A percentile compares a stretch with the other conserved stretches of the same genome.
These are phyloP conservation scores for Achaetomiella virescens DNA, from an alignment of 495 filamentous ascomycete genomes.

Conservation along the genomic window DNA sequence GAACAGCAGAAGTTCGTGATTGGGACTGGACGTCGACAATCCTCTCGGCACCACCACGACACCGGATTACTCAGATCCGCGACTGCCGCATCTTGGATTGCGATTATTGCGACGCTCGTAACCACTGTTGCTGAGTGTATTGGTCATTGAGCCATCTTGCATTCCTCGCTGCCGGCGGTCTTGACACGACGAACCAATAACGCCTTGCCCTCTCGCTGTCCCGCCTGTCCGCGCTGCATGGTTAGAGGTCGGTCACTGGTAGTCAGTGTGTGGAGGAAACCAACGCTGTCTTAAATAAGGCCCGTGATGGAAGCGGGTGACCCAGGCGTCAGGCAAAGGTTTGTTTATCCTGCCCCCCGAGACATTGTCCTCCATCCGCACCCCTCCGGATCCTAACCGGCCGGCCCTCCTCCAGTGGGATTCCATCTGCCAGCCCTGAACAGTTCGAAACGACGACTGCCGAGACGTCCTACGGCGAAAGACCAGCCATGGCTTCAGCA, in stretches of 20 bases:
- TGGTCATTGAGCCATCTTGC: no score
- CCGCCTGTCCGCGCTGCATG: slow-evolving; percentile 6
- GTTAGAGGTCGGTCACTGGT: not conserved
- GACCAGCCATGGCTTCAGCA: slow-evolving; percentile 43
- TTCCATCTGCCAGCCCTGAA: slow-evolving; percentile 28
- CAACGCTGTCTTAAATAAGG: slow-evolving; percentile 10
- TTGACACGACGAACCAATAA: no score
- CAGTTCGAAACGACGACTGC: slow-evolving; percentile 32
- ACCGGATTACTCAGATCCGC: no score
- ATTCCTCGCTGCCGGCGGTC: no score
- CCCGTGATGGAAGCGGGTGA: slow-evolving; percentile 51
- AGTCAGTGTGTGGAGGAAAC: slow-evolving; percentile 9
- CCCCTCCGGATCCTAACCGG: slow-evolving; percentile 11
- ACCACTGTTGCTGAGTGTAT: no score
- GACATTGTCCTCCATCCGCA: not conserved
- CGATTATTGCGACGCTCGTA: no score
- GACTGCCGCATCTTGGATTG: no score
- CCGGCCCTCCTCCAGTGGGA: slow-evolving; percentile 21
- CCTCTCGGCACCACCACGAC: not conserved
- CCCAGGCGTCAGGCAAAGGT: slow-evolving; percentile 46
- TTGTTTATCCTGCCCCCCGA: slow-evolving; percentile 22
- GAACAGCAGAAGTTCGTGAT: no score
- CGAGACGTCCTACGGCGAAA: slow-evolving; percentile 34
- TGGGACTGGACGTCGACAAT: not conserved
- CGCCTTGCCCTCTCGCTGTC: not conserved